Evolutionary conservation across 306 rosid species (phyloP).

Genomic region (Rubus parviflorus): DNA sequence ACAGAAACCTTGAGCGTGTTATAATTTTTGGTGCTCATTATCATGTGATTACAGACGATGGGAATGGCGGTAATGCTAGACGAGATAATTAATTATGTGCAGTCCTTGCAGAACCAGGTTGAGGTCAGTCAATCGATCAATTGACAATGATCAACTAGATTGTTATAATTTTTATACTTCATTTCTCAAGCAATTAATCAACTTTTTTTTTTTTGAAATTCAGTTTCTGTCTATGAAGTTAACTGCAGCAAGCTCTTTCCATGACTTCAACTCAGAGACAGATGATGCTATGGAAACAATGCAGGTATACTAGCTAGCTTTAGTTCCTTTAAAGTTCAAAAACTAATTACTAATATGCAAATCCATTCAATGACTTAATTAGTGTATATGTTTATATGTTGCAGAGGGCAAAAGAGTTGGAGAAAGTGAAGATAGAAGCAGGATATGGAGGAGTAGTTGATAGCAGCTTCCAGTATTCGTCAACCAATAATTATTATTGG

Average conservation of each 20-base stretch:
- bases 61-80: conserved; percentile 99
- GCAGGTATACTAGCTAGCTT: conserved; percentile 47
- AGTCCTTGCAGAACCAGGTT: conserved; percentile 93
- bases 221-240: conserved; percentile 96
- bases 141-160: background rate
- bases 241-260: conserved; percentile 76
- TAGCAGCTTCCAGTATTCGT: conserved; percentile 48
- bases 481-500: conserved; percentile 45
- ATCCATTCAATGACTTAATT: background rate
- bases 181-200: background rate
- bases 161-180: background rate
- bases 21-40: conserved; percentile 1
- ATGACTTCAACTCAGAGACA: conserved; percentile 79
- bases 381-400: conserved; percentile 17
- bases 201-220: conserved; percentile 15
- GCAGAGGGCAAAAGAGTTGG: conserved; percentile 76
- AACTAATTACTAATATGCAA: background rate
- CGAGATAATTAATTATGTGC: conserved; percentile 95
- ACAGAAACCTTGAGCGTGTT: background rate
- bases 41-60: conserved; percentile 70
- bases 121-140: conserved; percentile 54
- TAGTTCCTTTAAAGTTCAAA: background rate
- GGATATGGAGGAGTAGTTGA: conserved; percentile 56
- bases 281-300: conserved; percentile 67
- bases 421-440: conserved; percentile 53